A percentile compares a stretch with the other conserved stretches of the same genome.
phyloP scores from a whole-genome alignment of 2,329 filamentous ascomycete species.

The Pleurostoma richardsiae region DNA sequence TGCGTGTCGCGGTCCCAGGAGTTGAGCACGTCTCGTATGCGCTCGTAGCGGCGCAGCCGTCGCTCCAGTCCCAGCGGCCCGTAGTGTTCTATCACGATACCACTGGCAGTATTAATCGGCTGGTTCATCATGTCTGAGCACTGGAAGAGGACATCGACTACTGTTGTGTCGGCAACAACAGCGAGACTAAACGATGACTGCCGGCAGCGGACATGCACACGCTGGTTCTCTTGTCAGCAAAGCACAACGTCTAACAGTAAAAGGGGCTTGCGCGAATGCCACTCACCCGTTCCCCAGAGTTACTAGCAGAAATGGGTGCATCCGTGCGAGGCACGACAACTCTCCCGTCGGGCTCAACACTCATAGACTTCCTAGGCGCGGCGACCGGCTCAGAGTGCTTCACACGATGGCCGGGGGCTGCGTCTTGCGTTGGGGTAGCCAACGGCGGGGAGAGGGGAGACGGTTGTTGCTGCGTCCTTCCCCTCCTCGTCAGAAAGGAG shows the following conservation, averaged over 20 bases:
- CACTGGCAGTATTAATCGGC: slow-evolving; percentile 57
- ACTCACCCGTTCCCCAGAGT: too few species aligned
- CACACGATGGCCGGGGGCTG: too few species aligned
- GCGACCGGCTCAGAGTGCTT: too few species aligned
- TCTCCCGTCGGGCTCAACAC: too few species aligned
- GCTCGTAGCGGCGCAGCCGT: slow-evolving; percentile 79
- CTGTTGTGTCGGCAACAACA: slow-evolving; percentile 69
- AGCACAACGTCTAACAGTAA: slow-evolving; percentile 1
- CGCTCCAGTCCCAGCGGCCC: slow-evolving; percentile 72
- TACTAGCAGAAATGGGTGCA: too few species aligned
- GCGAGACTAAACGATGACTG: slow-evolving; percentile 66
- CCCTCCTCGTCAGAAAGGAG: slow-evolving; percentile 35
- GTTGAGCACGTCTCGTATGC: slow-evolving; percentile 81
- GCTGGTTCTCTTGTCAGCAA: slow-evolving; percentile 34
- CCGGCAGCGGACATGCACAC: slow-evolving; percentile 68
- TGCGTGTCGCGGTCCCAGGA: slow-evolving; percentile 83
- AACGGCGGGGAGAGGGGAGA: slow-evolving; percentile 8
- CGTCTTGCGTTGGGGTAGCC: too few species aligned
- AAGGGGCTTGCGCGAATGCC: too few species aligned
- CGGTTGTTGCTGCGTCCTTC: slow-evolving; percentile 28
- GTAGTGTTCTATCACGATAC: slow-evolving; percentile 76
- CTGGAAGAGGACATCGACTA: slow-evolving; percentile 65
- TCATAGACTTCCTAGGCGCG: too few species aligned
- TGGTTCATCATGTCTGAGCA: slow-evolving; percentile 60
- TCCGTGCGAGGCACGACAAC: too few species aligned